Percentiles rank a stretch among this genome's conserved stretches.
Conservation (phyloP, 345 rosid species). For the Raphanus raphanistrum region DNA sequence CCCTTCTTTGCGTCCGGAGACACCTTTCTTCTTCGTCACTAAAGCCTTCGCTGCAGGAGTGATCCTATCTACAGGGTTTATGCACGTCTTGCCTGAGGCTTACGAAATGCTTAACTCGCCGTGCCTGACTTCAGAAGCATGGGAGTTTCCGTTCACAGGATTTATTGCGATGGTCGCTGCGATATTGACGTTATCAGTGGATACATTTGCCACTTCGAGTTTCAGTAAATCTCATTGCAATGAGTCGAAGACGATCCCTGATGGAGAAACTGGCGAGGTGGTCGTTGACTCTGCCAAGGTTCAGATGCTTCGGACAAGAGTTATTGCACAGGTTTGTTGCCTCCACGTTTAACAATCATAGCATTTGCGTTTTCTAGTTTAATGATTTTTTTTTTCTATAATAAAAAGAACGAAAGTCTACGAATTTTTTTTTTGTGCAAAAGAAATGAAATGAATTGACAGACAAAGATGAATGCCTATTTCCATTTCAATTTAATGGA, state of each 20-base stretch:
- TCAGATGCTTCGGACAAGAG: slow-evolving; percentile 45
- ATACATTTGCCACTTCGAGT: slow-evolving; percentile 44
- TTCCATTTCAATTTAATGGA: neutral
- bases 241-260: slow-evolving; percentile 3
- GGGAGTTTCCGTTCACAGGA: slow-evolving; percentile 53
- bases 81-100: slow-evolving; percentile 52
- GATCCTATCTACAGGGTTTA: slow-evolving; percentile 46
- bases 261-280: slow-evolving; percentile 27
- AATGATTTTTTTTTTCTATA: neutral
- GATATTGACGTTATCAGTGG: slow-evolving; percentile 46
- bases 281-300: slow-evolving; percentile 4
- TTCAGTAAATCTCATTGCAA: slow-evolving; percentile 43
- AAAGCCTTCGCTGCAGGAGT: slow-evolving; percentile 59
- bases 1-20: slow-evolving; percentile 40
- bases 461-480: neutral
- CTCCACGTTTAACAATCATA: neutral
- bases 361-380: neutral
- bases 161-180: slow-evolving; percentile 50
- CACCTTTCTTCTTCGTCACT: slow-evolving; percentile 40
- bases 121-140: slow-evolving; percentile 37
- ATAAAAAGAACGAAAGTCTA: neutral
- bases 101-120: slow-evolving; percentile 42
- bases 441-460: neutral
- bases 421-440: neutral
- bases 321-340: slow-evolving; percentile 51